Evolutionary conservation across 306 rosid genomes (phyloP), one percentile per base, ranked within the genome.

Genomic region (Erythrophleum fordii): DNA sequence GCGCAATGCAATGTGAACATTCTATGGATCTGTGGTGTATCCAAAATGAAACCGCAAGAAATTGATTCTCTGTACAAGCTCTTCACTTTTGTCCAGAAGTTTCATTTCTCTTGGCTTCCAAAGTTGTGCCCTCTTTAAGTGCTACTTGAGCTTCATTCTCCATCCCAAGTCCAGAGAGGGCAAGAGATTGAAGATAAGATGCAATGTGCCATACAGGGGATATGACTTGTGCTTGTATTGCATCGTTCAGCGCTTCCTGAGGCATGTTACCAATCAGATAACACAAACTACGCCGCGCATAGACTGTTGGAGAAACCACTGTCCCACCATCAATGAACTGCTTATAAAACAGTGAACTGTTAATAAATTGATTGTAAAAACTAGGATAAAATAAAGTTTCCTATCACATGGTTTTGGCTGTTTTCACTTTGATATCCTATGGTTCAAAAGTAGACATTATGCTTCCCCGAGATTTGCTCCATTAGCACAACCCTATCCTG

Each of bases 121-220:
- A 83, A 42, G 31, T 45, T 18, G 85, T 56, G 35, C 88, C 92
- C 37, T 88, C 92, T 72, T 83, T 88, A 8, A 88, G 89, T 25
- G 89, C 87, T 62, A 69, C 76, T 59, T 79, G 85, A 4, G 92
- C 85, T 58, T 85, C 85, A 2, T 14, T 84, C 55, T 88, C 92
- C 92, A 81, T 81, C 13, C 83, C 88, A 37, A 86, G 88, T 8
- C 77, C 64, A 45, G 81, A 53, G 28, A 88, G 88, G 65, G 87
- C 77, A 18, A 77, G 85, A 45, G 83, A 83, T 77, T 88, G 92
- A 49, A 88, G 89, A 82, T 86, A 86, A 34, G 84, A 86, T 39
- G 92, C 92, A 67, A 86, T 72, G 60, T 85, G 85, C 89, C 90
- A 88, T 42, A 85, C 70, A 11, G 89, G 92, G 59, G 92, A 88